Percentiles rank a stretch among this genome's conserved stretches.
phyloP scores from a whole-genome alignment of 805 yeast genomes.

The Saccharomycopsis babjevae region DNA sequence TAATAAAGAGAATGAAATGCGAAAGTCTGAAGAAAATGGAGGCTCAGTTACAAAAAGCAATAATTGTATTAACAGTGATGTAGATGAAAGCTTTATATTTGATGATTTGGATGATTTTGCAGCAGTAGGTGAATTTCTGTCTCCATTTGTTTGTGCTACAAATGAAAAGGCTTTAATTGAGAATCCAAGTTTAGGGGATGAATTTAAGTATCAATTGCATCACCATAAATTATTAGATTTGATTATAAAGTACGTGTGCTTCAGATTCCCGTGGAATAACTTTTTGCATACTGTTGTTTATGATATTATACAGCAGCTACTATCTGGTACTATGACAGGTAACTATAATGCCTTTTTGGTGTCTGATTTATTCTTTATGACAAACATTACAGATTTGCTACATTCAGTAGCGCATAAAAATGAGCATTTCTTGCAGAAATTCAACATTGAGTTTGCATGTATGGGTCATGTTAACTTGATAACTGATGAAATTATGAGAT shows the following conservation, averaged over 20 bases:
- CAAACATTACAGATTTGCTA: constrained; percentile 9
- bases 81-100: not conserved
- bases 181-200: constrained; percentile 77
- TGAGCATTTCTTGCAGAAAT: not conserved
- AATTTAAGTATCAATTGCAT: constrained; percentile 67
- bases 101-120: not conserved
- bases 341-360: constrained; percentile 76
- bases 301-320: constrained; percentile 89
- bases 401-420: constrained; percentile 9
- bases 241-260: constrained; percentile 64
- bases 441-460: constrained; percentile 43
- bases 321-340: constrained; percentile 77
- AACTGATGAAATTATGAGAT: constrained; percentile 17
- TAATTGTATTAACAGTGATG: not conserved
- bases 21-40: not conserved
- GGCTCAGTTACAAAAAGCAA: not conserved
- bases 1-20: not conserved
- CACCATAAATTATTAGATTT: constrained; percentile 62
- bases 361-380: constrained; percentile 33
- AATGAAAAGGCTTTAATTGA: constrained; percentile 35
- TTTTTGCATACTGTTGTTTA: constrained; percentile 95
- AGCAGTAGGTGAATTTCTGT: not conserved
- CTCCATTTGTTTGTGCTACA: constrained; percentile 22
- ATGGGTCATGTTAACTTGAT: constrained; percentile 61
- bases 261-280: constrained; percentile 87